Evolutionary conservation across 352 stramenopile species (phyloP), one percentile per base, ranked within the genome.

Genomic region (Sclerospora graminicola): DNA sequence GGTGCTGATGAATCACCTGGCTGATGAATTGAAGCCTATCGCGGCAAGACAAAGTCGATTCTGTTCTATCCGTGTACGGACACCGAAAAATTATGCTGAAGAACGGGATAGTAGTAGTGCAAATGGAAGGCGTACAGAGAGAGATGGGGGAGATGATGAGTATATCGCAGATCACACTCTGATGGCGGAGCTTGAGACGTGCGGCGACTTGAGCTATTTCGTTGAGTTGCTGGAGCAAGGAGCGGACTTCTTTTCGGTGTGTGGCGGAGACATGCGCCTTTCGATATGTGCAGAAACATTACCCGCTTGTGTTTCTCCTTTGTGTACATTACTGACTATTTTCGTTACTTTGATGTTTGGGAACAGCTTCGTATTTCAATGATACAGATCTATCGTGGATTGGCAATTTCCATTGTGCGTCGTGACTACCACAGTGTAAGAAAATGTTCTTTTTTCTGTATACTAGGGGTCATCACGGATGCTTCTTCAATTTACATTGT

Each of bases 191-290:
- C 45, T 69, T 9, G 45, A 55, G 7, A 63, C 57, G 50, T 78
- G 59, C 23, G 75, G 73, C 8, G 73, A 88, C 28, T 64, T 88
- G 54, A 63, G 68, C 34, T 88, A 87, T 50, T 90, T 88, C 38
- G 58, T 69, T 15, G 69, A 82, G 39, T 54, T 90, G 27, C 65
- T 90, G 0, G 66, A 82, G 36, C 78, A 90, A 42, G 69, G 69
- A 2, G 64, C 78, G 7, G 66, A 83, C 41, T 90, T 90, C 36
- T 88, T 90, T 52, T 73, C 72, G 48, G 74, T 89, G 35, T 21
- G 66, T 69, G 16, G 11, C n/a, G 19, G 6, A 26, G 6, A 26
- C 5, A 13, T 23, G 20, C 15, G 15, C 14, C 24, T 5, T 14
- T 24, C n/a, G n/a, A n/a, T n/a, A n/a, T n/a, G n/a, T n/a, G n/a